These are phyloP conservation scores for Pichia sp. DNA, from an alignment of 1,139 yeast species.

Conservation along the genomic window DNA sequence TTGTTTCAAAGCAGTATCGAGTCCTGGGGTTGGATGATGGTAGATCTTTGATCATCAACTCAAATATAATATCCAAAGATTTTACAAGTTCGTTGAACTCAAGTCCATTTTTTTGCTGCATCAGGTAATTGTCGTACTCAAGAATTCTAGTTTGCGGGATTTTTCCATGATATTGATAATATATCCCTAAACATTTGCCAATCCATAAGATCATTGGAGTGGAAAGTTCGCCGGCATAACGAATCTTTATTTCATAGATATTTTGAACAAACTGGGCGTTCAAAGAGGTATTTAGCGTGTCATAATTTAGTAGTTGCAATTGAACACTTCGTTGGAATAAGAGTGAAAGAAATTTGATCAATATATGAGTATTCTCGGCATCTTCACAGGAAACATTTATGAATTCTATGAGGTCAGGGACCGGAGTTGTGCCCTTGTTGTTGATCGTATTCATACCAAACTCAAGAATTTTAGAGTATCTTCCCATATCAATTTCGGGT, in stretches of 20 bases:
- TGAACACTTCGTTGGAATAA: constrained; percentile 7
- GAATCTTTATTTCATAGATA: constrained; percentile 19
- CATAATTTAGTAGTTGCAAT: background rate
- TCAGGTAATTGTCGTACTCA: constrained; percentile 18
- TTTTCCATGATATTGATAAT: constrained; percentile 34
- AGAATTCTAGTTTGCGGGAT: constrained; percentile 14
- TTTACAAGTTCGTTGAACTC: constrained; percentile 19
- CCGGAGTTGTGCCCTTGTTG: background rate
- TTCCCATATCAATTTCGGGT: background rate
- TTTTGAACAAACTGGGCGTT: constrained; percentile 17
- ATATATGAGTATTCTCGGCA: background rate
- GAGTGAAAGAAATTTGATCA: constrained; percentile 9
- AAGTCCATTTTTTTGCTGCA: constrained; percentile 16
- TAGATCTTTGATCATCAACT: constrained; percentile 20
- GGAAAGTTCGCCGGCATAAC: constrained; percentile 12
- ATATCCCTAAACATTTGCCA: constrained; percentile 41
- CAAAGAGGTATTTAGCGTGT: background rate
- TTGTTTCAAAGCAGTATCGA: constrained; percentile 36
- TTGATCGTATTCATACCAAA: constrained; percentile 2
- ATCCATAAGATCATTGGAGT: constrained; percentile 38
- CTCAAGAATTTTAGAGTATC: constrained; percentile 1
- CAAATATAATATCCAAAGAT: constrained; percentile 26
- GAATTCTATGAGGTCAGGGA: constrained; percentile 2
- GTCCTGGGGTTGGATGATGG: constrained; percentile 20
- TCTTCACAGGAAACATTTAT: constrained; percentile 4